These are phyloP conservation scores for Yueomyces sinensis DNA, from an alignment of 805 yeast genomes.

Conservation along the genomic window DNA sequence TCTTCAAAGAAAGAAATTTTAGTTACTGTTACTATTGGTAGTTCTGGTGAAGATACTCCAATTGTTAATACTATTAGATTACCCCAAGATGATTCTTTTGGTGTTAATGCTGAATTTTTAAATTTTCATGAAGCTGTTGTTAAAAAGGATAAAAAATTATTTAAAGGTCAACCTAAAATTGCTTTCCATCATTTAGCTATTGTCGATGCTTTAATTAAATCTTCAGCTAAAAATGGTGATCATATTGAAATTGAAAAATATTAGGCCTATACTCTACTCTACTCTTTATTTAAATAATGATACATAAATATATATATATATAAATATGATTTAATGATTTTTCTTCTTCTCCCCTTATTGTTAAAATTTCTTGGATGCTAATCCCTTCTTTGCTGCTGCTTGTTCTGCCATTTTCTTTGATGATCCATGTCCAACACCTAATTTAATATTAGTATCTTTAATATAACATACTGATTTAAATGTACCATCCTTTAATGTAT, in stretches of 20 bases:
- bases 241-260: constrained; percentile 32
- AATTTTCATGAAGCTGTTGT: constrained; percentile 48
- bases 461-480: background rate
- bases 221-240: constrained; percentile 42
- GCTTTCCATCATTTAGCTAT: constrained; percentile 91
- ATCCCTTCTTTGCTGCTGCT: background rate
- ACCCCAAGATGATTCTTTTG: constrained; percentile 34
- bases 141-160: constrained; percentile 43
- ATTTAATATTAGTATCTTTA: background rate
- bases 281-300: background rate
- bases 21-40: constrained; percentile 24
- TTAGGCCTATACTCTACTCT: background rate
- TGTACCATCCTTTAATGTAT: background rate
- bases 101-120: constrained; percentile 41
- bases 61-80: constrained; percentile 25
- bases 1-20: constrained; percentile 30
- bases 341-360: background rate
- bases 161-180: constrained; percentile 52
- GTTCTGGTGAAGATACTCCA: constrained; percentile 14
- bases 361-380: background rate
- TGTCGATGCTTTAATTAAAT: constrained; percentile 72
- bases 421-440: background rate
- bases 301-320: background rate
- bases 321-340: no score
- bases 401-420: background rate